phyloP scores from a whole-genome alignment of 2,329 filamentous ascomycete species.

The Talaromyces sp. region DNA sequence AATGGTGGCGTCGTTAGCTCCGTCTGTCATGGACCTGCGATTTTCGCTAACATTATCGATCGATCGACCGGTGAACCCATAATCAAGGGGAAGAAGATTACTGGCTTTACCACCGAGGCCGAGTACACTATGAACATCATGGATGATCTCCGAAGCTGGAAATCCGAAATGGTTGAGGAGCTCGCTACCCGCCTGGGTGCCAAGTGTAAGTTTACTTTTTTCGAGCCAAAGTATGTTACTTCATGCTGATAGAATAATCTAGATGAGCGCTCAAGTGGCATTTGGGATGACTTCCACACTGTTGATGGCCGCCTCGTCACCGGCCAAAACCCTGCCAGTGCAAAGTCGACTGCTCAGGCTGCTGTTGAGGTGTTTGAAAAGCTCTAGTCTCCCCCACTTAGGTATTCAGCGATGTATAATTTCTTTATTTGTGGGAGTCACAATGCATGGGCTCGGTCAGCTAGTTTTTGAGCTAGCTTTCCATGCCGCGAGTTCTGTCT shows the following conservation, averaged over 20 bases:
- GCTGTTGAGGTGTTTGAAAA: conserved; percentile 40
- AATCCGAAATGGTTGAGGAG: conserved; percentile 32
- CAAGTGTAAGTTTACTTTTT: conserved; percentile 24
- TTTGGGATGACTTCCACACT: conserved; percentile 32
- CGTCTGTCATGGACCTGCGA: conserved; percentile 41
- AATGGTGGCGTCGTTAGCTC: conserved; percentile 33
- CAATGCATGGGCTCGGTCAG: neutral
- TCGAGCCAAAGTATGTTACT: neutral
- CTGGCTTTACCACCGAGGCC: conserved; percentile 39
- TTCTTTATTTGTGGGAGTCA: neutral
- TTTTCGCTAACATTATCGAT: conserved; percentile 37
- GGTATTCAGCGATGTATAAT: neutral
- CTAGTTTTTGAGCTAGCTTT: neutral
- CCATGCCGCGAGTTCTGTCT: neutral
- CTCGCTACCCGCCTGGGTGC: conserved; percentile 30
- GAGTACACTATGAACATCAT: conserved; percentile 36
- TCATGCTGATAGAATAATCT: neutral
- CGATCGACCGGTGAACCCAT: conserved; percentile 31
- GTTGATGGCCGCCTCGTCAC: conserved; percentile 42
- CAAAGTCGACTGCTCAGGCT: conserved; percentile 38
- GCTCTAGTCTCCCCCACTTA: conserved; percentile 22
- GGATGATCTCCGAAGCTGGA: conserved; percentile 34
- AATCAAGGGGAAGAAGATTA: conserved; percentile 35
- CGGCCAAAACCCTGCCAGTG: conserved; percentile 44
- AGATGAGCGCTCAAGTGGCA: conserved; percentile 22